Percentiles rank a stretch among this genome's conserved stretches.
Evolutionary conservation across 2,329 filamentous ascomycete genomes (phyloP).

Genomic region (Emergomyces pasteurianus): DNA sequence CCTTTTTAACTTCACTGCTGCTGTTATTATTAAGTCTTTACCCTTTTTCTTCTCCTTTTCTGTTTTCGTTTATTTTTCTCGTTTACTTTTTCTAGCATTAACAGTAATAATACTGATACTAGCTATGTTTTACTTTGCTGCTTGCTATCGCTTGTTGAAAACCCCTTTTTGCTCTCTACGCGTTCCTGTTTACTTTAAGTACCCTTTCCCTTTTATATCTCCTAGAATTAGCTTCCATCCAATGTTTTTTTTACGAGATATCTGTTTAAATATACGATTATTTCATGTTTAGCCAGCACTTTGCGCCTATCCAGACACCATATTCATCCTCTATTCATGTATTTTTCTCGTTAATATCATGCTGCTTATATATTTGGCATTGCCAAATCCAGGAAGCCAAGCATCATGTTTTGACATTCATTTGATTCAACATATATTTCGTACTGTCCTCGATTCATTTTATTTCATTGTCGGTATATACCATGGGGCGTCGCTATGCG

Average conservation of each 20-base stretch:
- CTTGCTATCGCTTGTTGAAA: not conserved
- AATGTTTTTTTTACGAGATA: not conserved
- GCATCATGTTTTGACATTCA: too few relatives aligned
- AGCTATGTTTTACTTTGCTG: too few relatives aligned
- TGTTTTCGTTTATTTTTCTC: not conserved
- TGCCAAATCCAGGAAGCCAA: too few relatives aligned
- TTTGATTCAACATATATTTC: too few relatives aligned
- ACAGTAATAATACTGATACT: not conserved
- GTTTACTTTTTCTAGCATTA: not conserved
- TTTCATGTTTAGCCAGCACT: not conserved
- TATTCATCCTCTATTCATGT: not conserved
- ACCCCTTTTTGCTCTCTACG: not conserved
- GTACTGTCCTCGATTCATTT: too few relatives aligned
- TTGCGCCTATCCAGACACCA: not conserved
- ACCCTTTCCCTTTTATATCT: not conserved
- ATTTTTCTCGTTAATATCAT: not conserved
- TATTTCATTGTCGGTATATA: too few relatives aligned
- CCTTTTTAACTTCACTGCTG: not conserved
- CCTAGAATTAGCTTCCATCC: not conserved
- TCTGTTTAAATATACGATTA: not conserved
- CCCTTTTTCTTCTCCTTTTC: not conserved
- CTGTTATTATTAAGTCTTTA: not conserved
- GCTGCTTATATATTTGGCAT: not conserved
- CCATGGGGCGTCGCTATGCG: too few relatives aligned
- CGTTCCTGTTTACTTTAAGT: too few relatives aligned